A percentile compares a stretch with the other conserved stretches of the same genome.
phyloP scores from a whole-genome alignment of 2,329 filamentous ascomycete genomes.

The Neonectria hederae region DNA sequence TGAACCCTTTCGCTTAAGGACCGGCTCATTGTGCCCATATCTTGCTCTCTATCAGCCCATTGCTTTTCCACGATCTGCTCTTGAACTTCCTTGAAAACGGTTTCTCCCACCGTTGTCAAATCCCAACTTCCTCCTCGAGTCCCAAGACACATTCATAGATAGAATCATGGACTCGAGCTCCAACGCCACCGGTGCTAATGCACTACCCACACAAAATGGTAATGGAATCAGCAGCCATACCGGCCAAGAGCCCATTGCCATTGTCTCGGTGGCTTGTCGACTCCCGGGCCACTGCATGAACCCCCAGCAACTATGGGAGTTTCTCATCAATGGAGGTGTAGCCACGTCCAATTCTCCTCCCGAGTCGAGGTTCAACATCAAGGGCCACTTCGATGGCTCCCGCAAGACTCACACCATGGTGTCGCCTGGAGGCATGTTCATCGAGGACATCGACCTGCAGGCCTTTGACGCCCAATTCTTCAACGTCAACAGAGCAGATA shows the following conservation, averaged over 20 bases:
- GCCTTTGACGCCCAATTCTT: constrained; percentile 33
- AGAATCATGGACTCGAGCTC: neutral
- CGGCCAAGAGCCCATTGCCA: constrained; percentile 46
- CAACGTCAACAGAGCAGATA: constrained; percentile 19
- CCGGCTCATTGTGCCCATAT: constrained; percentile 14
- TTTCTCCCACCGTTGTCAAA: constrained; percentile 10
- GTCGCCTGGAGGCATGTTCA: constrained; percentile 50
- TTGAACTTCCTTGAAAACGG: constrained; percentile 16
- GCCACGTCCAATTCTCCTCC: constrained; percentile 44
- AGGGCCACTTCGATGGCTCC: constrained; percentile 50
- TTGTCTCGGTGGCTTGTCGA: constrained; percentile 55
- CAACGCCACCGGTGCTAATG: neutral
- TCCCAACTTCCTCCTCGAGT: neutral
- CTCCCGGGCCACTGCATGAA: constrained; percentile 50
- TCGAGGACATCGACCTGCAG: constrained; percentile 38
- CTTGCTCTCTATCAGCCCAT: constrained; percentile 14
- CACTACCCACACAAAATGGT: constrained; percentile 5
- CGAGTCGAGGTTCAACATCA: constrained; percentile 45
- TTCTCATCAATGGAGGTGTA: constrained; percentile 45
- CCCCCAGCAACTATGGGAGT: constrained; percentile 50
- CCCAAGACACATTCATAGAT: neutral
- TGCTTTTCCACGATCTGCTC: constrained; percentile 10
- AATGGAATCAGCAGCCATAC: neutral
- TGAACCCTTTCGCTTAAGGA: constrained; percentile 14
- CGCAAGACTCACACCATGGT: constrained; percentile 49